These are phyloP conservation scores for Solioccasus polychromus DNA, from an alignment of 768 basidiomycete species.

Conservation along the genomic window DNA sequence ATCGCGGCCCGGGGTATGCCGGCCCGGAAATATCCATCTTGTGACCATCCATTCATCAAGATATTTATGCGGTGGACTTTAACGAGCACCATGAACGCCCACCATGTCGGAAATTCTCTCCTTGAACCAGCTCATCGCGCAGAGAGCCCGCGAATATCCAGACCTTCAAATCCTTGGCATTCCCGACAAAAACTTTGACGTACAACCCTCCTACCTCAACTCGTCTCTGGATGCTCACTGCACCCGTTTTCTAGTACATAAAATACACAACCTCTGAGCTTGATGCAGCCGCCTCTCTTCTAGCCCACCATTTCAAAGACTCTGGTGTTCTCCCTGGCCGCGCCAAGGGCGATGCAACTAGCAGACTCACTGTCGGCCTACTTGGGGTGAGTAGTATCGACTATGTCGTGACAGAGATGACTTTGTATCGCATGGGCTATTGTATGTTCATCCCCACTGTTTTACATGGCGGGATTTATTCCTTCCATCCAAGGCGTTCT, in stretches of 20 bases:
- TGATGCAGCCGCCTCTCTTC: conserved; percentile 26
- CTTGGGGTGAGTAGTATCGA: conserved; percentile 27
- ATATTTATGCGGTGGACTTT: too few relatives aligned
- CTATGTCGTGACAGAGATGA: conserved; percentile 25
- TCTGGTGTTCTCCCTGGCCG: conserved; percentile 20
- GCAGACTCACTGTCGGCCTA: conserved; percentile 24
- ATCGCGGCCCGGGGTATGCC: too few relatives aligned
- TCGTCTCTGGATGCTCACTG: background rate
- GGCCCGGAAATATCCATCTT: too few relatives aligned
- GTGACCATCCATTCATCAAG: too few relatives aligned
- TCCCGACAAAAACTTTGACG: conserved; percentile 25
- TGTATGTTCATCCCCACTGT: conserved; percentile 14
- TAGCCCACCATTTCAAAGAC: conserved; percentile 23
- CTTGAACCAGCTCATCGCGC: conserved; percentile 26
- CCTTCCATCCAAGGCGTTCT: conserved; percentile 22
- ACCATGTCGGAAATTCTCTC: conserved; percentile 24
- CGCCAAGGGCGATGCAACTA: conserved; percentile 21
- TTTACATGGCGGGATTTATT: background rate
- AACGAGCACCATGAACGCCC: background rate
- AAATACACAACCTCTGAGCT: conserved; percentile 24
- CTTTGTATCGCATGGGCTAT: conserved; percentile 31
- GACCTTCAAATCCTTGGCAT: conserved; percentile 22
- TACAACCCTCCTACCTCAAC: background rate
- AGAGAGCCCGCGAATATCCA: conserved; percentile 18
- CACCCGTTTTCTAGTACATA: conserved; percentile 15